A percentile compares a stretch with the other conserved stretches of the same genome.
phyloP scores from a whole-genome alignment of 352 stramenopile genomes.

The Blastocystis hominis region DNA sequence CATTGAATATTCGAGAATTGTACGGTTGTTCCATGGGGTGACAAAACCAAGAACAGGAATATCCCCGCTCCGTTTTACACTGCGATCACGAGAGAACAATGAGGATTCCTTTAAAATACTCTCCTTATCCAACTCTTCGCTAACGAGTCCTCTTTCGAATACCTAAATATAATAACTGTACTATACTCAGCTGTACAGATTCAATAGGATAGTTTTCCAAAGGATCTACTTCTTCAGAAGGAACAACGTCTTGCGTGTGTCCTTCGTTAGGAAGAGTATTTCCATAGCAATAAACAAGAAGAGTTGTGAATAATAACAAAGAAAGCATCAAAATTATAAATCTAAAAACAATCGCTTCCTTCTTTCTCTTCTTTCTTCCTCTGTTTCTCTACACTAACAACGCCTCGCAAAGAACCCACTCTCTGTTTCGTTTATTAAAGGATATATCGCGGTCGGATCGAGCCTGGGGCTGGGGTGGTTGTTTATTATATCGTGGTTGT shows the following conservation, averaged over 20 bases:
- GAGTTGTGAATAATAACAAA: not conserved
- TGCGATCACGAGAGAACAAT: not conserved
- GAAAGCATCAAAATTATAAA: not conserved
- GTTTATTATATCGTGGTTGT: not conserved
- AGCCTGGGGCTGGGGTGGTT: too few species aligned
- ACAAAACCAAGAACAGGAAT: slow-evolving; percentile 53
- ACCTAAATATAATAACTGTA: not conserved
- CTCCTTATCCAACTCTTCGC: not conserved
- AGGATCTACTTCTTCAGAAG: too few species aligned
- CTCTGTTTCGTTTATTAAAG: not conserved
- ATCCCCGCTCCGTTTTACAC: not conserved
- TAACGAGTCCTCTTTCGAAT: slow-evolving; percentile 11
- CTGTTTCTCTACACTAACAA: not conserved
- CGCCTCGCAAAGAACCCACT: not conserved
- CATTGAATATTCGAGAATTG: not conserved
- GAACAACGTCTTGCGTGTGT: too few species aligned
- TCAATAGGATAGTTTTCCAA: not conserved
- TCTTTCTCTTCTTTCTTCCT: not conserved
- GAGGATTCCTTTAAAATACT: slow-evolving; percentile 34
- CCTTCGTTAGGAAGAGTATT: not conserved
- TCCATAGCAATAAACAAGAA: not conserved
- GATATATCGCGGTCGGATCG: not conserved
- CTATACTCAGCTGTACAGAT: not conserved
- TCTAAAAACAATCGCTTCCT: not conserved
- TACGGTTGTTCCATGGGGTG: slow-evolving; percentile 53